Conservation (phyloP, 306 rosid genomes). For the Sechiopsis laciniata region DNA sequence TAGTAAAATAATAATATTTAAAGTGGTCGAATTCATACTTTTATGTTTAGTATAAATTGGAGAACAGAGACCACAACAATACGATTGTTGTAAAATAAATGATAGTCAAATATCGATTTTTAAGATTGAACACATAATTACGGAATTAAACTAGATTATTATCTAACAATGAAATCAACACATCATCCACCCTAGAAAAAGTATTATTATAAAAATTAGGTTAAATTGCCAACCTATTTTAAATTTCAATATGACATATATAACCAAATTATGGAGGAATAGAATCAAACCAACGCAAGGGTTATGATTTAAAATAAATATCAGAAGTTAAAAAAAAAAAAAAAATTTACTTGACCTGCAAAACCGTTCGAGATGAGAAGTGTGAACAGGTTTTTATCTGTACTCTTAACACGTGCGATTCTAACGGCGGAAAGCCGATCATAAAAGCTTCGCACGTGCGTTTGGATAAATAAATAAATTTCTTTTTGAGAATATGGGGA, state of each 20-base stretch:
- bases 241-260: too few species aligned
- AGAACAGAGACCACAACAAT: too few species aligned
- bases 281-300: background rate
- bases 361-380: background rate
- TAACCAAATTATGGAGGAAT: background rate
- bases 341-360: background rate
- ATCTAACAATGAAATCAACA: too few species aligned
- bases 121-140: too few species aligned
- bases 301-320: background rate
- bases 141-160: too few species aligned
- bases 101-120: too few species aligned
- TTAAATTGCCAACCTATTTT: background rate
- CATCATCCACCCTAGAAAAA: too few species aligned
- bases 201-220: background rate
- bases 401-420: background rate
- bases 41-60: too few species aligned
- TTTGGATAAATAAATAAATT: background rate
- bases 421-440: background rate
- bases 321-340: background rate
- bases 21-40: too few species aligned
- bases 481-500: background rate
- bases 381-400: background rate
- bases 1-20: too few species aligned
- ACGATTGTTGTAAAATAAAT: too few species aligned
- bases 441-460: slow-evolving; percentile 1